Evolutionary conservation across 2,329 filamentous ascomycete genomes (phyloP).

Genomic region (Cladosporium sp.): DNA sequence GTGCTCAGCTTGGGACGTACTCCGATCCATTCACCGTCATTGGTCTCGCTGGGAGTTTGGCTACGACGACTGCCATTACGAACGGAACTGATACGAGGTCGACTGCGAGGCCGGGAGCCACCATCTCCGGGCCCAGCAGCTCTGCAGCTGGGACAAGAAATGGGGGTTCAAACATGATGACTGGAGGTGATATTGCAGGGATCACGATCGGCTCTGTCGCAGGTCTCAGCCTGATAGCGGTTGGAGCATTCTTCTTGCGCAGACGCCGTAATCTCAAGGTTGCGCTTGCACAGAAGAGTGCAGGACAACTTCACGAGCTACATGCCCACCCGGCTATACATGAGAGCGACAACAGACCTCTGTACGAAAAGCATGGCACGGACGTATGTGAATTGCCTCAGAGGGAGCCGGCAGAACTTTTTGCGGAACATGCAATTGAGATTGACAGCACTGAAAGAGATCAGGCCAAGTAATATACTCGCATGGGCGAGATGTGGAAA

Average conservation of each 20-base stretch:
- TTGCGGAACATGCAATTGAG: neutral
- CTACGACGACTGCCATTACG: neutral
- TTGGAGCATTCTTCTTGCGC: neutral
- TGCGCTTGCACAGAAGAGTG: neutral
- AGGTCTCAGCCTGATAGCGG: neutral
- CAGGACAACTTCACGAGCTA: neutral
- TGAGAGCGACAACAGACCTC: neutral
- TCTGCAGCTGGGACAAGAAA: neutral
- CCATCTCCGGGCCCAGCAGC: neutral
- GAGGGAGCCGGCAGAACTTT: neutral
- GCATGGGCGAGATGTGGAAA: neutral
- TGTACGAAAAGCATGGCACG: neutral
- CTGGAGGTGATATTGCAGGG: neutral
- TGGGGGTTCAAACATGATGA: neutral
- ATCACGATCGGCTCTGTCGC: neutral
- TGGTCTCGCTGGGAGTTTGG: neutral
- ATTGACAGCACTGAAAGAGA: neutral
- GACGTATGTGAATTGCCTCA: neutral
- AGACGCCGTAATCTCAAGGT: neutral
- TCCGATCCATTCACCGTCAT: neutral
- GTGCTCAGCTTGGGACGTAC: conserved; percentile 1
- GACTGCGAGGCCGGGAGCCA: neutral
- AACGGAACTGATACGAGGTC: neutral
- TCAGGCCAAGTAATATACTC: neutral
- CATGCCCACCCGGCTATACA: neutral